Evolutionary conservation across 2,329 filamentous ascomycete genomes (phyloP), one percentile per base, ranked within the genome.

Genomic region (Phaeomoniella chlamydospora): DNA sequence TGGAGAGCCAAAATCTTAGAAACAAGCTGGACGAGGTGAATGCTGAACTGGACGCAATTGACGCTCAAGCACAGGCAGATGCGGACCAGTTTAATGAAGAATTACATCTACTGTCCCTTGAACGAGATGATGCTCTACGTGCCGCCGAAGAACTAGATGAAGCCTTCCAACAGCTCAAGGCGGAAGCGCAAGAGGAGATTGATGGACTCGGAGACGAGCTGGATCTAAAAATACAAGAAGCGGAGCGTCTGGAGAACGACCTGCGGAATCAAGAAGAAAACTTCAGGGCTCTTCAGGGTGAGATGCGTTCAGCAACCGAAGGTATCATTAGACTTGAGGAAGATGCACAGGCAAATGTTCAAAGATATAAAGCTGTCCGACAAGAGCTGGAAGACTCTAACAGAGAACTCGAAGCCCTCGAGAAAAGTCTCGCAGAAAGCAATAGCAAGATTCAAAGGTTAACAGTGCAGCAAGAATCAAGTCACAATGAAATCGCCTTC

Each of bases 401-500:
- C 53, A 75, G 76, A 41, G 90, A 98, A 58, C 72, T 93, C 35
- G 85, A 90, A 49, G 77, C 80, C 30, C 68, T 94, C 43, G 88
- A 94, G 55, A 75, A 80, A 54, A 82, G 82, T 52, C 72, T 94
- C 12, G 70, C 78, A 29, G 88, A 96, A 52, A 68, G 84, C 4
- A 88, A 88, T 51, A 76, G 80, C 47, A 96, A 96, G 65, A 79
- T 81, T 33, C 81, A 93, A 49, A 75, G 87, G 36, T 68, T 96
- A 2, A 79, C 81, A 3, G 84, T 98, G 18, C 87, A 96, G 52
- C 80, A 88, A 44, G 90, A 98, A 58, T 93, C 84, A 4, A 80
- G 81, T 38, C 88, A 94, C 49, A 80, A 80, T 40, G 90, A 98
- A 56, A 92, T 96, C 57, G 78, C 83, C 1, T 98, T 98, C 68